Base-by-base conservation (phyloP, 768 basidiomycete species). In the Auricularia sp. region DNA sequence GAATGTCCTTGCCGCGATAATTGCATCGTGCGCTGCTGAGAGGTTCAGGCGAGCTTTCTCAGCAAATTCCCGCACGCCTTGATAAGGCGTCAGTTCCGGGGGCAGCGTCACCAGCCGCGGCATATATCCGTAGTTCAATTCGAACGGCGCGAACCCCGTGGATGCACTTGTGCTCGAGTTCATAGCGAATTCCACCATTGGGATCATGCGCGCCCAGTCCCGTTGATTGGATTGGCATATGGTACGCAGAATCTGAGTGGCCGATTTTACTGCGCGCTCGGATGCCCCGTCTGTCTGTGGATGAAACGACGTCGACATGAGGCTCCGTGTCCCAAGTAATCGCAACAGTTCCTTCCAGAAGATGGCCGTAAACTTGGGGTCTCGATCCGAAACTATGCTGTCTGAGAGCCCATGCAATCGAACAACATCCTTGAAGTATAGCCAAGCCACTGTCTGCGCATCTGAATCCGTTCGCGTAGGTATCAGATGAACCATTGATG, bases 221-320 rank as follows among this genome's bases (percentile, higher is more conserved):
- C 71, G 64, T 44, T 79, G 75, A 5, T 72, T 66, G 61, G 75
- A 69, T 61, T 75, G 73, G 44, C 68, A 61, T 67, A 73, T 79
- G 0, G 74, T 59, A 0, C 76, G 69, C 0, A 82, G 74, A 65
- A 77, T 79, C 13, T 73, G 72, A 64, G 82, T 78, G 0, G 81
- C 34, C 3, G 74, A 69, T 64, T 79, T 78, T 64, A 34, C 21
- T 7, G 14, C n/a, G 47, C 29, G 24, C 51, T 63, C 63, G 3
- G 47, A 47, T 16, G 29, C 16, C 7, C 47, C 42, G 34, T 54
- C 47, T 10, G 63, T 36, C 63, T 63, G 39, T 3, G 56, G 51
- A 29, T 66, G 39, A 37, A 37, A 66, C 11, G 62, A 63, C 54
- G 65, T 63, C 6, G 45, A 63, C 21, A 58, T n/a, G 14, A 37